Base-by-base conservation (phyloP, 768 basidiomycete genomes). In the Serendipita sp. region DNA sequence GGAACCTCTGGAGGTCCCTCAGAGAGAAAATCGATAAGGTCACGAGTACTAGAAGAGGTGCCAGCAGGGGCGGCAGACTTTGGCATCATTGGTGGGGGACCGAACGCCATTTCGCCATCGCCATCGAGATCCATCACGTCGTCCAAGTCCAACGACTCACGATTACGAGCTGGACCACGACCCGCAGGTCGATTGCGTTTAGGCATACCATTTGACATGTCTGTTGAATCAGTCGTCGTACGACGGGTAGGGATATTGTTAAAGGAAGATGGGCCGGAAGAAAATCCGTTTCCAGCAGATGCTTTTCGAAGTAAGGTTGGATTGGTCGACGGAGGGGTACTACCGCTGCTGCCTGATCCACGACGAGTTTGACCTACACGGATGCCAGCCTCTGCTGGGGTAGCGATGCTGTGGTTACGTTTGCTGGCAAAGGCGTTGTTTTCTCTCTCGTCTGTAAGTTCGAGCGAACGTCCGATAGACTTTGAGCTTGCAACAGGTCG, bases 71-170 rank as follows among this genome's bases (percentile, higher is more conserved):
- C 41, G 15, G 69, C 69, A 11, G 66, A 35, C 68, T 72, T 64
- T 68, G 64, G 68, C 67, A 69, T 68, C 60, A 68, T 15, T 54
- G 62, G 24, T n/a, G 58, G 41, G 4, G 24, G n/a, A 16, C 44
- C 65, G 46, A 64, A 45, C 16, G 37, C 30, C n/a, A 56, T 66
- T 34, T 68, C 67, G 38, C 58, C 66, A 37, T 66, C 67, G 18
- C 58, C 68, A 24, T 77, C 81, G 1, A 41, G 13, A 2, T 13
- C 41, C 84, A 88, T 84, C 28, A 89, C 72, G 65, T 88, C 86
- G 70, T 91, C 88, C 67, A 89, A 70, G 72, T 89, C 85, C 66
- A 89, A 68, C 1, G 86, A 86, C 70, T 88, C 89, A 41, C 81
- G 76, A 67, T 83, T 82, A 45, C 75, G 78, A 65, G 78, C 81